A percentile compares a stretch with the other conserved stretches of the same genome.
Conservation (phyloP, 2,329 filamentous ascomycete genomes). For the Tolypocladium album region DNA sequence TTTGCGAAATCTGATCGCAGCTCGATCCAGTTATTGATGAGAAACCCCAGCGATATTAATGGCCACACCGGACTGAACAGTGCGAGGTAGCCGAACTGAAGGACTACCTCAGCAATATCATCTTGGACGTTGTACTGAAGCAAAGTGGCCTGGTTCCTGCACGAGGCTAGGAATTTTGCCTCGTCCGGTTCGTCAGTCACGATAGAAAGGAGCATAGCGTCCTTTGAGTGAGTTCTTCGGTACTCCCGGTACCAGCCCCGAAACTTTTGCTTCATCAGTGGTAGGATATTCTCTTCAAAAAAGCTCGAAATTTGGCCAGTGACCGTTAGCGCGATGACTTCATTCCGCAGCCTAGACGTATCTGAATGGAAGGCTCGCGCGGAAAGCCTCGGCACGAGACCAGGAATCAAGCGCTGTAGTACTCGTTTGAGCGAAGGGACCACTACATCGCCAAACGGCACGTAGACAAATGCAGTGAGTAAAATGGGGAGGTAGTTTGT, state of each 20-base stretch:
- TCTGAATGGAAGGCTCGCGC: slow-evolving; percentile 51
- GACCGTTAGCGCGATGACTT: slow-evolving; percentile 66
- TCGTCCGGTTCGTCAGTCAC: slow-evolving; percentile 52
- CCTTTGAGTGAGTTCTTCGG: slow-evolving; percentile 19
- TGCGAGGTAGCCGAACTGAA: slow-evolving; percentile 64
- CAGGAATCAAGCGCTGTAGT: slow-evolving; percentile 33
- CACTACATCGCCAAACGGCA: slow-evolving; percentile 59
- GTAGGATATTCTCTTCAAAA: slow-evolving; percentile 61
- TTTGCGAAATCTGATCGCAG: slow-evolving; percentile 69
- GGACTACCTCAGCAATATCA: slow-evolving; percentile 63
- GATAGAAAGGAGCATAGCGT: slow-evolving; percentile 33
- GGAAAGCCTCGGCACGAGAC: slow-evolving; percentile 39
- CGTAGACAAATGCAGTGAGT: slow-evolving; percentile 69
- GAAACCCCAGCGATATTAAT: slow-evolving; percentile 58
- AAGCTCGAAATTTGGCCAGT: slow-evolving; percentile 63
- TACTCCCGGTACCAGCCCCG: slow-evolving; percentile 34
- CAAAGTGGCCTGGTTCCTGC: slow-evolving; percentile 57
- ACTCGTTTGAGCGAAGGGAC: slow-evolving; percentile 57
- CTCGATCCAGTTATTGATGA: slow-evolving; percentile 70
- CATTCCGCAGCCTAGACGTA: slow-evolving; percentile 53
- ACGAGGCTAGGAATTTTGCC: slow-evolving; percentile 48
- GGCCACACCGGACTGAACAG: slow-evolving; percentile 71
- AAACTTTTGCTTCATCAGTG: slow-evolving; percentile 52
- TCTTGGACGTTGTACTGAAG: slow-evolving; percentile 61
- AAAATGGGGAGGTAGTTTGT: slow-evolving; percentile 69